A percentile compares a stretch with the other conserved stretches of the same genome.
Conservation (phyloP, 1,284 basidiomycete species). For the Retiboletus fuscus region DNA sequence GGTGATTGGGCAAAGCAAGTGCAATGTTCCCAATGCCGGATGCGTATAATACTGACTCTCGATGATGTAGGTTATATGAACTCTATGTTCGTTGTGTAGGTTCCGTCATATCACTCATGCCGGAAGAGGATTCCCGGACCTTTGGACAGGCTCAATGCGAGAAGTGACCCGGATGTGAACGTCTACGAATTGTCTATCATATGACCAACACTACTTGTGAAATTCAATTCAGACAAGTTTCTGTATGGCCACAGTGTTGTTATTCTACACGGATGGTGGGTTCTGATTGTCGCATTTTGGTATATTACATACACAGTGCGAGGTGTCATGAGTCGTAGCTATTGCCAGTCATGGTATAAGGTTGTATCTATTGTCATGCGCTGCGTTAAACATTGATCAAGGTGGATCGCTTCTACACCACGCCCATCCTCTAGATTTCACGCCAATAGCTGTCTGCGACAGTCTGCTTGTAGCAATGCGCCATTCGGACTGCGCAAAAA, state of each 20-base stretch:
- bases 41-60: conserved; percentile 4
- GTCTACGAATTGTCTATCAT: neutral
- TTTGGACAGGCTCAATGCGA: conserved; percentile 23
- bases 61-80: conserved; percentile 27
- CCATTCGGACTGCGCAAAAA: neutral
- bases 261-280: too few relatives aligned
- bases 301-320: too few relatives aligned
- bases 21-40: neutral
- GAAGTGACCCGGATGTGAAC: conserved; percentile 20
- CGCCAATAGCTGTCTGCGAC: neutral
- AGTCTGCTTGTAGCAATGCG: neutral
- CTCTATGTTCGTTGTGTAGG: conserved; percentile 31
- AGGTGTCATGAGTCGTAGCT: too few relatives aligned
- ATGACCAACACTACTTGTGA: too few relatives aligned
- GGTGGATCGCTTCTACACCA: neutral
- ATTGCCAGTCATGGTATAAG: too few relatives aligned
- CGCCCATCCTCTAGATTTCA: neutral
- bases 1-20: conserved; percentile 16
- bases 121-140: neutral
- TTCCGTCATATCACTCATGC: neutral
- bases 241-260: too few relatives aligned
- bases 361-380: too few relatives aligned
- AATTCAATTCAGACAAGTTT: too few relatives aligned
- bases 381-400: too few relatives aligned
- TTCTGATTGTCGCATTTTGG: too few relatives aligned